Evolutionary conservation across 768 basidiomycete genomes (phyloP).

Genomic region (Agrocybe chaxingu): DNA sequence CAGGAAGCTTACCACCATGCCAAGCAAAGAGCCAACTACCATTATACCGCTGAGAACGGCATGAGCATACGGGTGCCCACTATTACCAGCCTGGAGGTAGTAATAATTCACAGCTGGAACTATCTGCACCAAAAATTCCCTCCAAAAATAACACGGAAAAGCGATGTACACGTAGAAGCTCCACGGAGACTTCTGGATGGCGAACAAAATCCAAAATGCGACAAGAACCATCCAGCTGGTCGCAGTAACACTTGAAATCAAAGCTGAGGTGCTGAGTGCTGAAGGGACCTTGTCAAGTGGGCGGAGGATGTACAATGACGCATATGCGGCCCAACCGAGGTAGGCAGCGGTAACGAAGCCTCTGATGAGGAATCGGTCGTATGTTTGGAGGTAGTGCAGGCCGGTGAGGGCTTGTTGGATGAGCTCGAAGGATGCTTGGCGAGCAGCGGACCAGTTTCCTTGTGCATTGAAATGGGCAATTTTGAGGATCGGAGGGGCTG

Average conservation of each 20-base stretch:
- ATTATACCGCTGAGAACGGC: slow-evolving; percentile 25
- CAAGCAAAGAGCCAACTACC: slow-evolving; percentile 45
- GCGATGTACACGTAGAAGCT: slow-evolving; percentile 73
- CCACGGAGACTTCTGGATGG: slow-evolving; percentile 62
- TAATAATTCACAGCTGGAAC: slow-evolving; percentile 4
- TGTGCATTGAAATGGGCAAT: slow-evolving; percentile 46
- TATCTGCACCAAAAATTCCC: slow-evolving; percentile 39
- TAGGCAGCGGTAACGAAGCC: slow-evolving; percentile 71
- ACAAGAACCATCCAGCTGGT: slow-evolving; percentile 23
- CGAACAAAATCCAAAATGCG: slow-evolving; percentile 49
- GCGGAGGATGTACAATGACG: slow-evolving; percentile 54
- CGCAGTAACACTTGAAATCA: slow-evolving; percentile 7
- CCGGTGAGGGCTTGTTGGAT: slow-evolving; percentile 56
- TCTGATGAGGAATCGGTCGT: slow-evolving; percentile 73
- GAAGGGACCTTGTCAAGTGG: slow-evolving; percentile 22
- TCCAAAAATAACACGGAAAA: slow-evolving; percentile 81
- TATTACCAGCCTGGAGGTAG: neutral
- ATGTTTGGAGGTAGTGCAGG: slow-evolving; percentile 79
- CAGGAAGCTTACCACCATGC: slow-evolving; percentile 65
- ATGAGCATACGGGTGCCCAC: slow-evolving; percentile 1
- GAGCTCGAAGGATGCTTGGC: slow-evolving; percentile 45
- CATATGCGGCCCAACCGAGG: slow-evolving; percentile 73
- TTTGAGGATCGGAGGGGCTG: slow-evolving; percentile 28
- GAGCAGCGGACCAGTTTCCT: slow-evolving; percentile 46
- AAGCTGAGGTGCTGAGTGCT: neutral